Percentiles rank a stretch among this genome's conserved stretches.
phyloP scores from a whole-genome alignment of 169 alveolate genomes.

The Toxoplasma gondii region DNA sequence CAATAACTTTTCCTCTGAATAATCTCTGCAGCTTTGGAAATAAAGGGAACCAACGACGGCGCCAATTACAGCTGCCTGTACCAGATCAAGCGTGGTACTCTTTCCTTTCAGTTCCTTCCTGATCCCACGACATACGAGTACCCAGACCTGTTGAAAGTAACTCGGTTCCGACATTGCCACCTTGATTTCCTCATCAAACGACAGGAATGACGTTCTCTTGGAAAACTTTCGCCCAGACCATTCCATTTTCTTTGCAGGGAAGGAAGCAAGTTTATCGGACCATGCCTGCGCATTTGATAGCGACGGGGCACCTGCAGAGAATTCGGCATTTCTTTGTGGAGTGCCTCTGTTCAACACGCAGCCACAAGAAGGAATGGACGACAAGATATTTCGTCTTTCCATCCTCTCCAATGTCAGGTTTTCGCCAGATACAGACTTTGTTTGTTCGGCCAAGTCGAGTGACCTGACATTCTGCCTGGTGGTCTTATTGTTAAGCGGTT shows the following conservation, averaged over 20 bases:
- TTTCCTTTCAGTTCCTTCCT: constrained; percentile 37
- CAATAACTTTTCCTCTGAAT: constrained; percentile 15
- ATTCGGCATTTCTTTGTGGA: neutral
- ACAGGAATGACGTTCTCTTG: neutral
- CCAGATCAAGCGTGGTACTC: neutral
- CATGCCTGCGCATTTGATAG: neutral
- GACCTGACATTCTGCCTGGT: too few relatives aligned
- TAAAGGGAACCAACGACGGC: constrained; percentile 32
- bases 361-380: neutral
- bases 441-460: neutral
- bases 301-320: neutral
- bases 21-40: neutral
- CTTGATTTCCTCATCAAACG: neutral
- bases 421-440: neutral
- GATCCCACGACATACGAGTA: neutral
- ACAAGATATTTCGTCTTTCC: neutral
- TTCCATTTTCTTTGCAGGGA: neutral
- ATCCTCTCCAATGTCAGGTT: too few relatives aligned
- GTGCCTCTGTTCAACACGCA: neutral
- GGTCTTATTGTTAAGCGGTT: too few relatives aligned
- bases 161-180: neutral
- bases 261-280: neutral
- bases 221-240: neutral
- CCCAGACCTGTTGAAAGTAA: constrained; percentile 31
- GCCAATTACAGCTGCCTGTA: constrained; percentile 29